A percentile compares a stretch with the other conserved stretches of the same genome.
Conservation (phyloP, 805 yeast genomes). For the Yarrowia hollandica region DNA sequence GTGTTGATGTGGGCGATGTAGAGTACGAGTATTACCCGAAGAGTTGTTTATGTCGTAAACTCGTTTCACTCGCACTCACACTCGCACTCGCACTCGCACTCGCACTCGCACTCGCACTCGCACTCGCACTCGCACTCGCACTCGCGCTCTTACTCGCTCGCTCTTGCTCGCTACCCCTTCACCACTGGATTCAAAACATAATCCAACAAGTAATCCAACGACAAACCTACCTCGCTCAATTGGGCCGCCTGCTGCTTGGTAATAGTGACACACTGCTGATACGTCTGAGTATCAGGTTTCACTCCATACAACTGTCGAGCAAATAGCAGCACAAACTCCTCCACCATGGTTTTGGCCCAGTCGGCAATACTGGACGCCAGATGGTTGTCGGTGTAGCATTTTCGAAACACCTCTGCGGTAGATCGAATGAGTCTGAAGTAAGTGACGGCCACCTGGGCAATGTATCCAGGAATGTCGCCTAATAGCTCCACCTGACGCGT, state of each 20-base stretch:
- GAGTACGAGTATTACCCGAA: no score
- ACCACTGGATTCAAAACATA: conserved; percentile 7
- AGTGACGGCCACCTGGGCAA: conserved; percentile 62
- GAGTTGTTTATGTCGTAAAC: no score
- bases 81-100: no score
- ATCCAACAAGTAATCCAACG: conserved; percentile 64
- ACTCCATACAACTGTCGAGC: conserved; percentile 69
- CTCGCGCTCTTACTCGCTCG: no score
- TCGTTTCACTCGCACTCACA: no score
- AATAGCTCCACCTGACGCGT: conserved; percentile 53
- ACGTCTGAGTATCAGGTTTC: conserved; percentile 52
- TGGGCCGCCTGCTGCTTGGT: conserved; percentile 59
- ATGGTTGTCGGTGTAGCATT: conserved; percentile 48
- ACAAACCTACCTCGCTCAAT: conserved; percentile 66
- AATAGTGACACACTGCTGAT: conserved; percentile 55
- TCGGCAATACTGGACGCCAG: conserved; percentile 64
- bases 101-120: no score
- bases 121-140: no score
- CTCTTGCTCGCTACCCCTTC: background rate
- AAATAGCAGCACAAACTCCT: conserved; percentile 57
- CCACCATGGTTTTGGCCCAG: conserved; percentile 71
- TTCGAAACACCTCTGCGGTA: conserved; percentile 48
- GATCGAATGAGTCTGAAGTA: conserved; percentile 60
- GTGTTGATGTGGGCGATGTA: no score
- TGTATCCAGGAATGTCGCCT: conserved; percentile 55